Evolutionary conservation across 2,329 filamentous ascomycete genomes (phyloP), one percentile per base, ranked within the genome.

Genomic region (Diaporthe vexans): DNA sequence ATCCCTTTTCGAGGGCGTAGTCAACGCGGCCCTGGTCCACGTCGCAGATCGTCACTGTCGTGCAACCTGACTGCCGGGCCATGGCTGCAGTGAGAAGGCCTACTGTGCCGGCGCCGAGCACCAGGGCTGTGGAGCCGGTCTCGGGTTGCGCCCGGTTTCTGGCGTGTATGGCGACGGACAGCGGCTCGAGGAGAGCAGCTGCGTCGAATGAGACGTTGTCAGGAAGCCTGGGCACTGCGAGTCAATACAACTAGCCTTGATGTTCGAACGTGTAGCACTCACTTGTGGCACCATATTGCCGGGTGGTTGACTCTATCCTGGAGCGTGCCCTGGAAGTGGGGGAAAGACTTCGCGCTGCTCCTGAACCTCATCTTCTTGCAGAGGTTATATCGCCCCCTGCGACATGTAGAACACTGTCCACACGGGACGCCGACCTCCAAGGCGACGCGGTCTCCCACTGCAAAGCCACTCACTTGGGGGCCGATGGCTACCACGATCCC

Each of bases 81-180:
- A 92, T 91, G 26, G 89, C 90, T 5, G 91, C 90, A 17, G 89
- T 91, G 58, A 93, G 83, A 4, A 93, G 83, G 1, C 91, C 91
- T 40, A 93, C 88, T 1, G 91, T 89, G 21, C 91, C 91, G 15
- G 91, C 90, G 21, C 91, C 91, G n/a, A 92, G 87, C 37, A 93
- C 88, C n/a, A 93, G 82, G 5, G 89, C 88, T 2, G 87, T 89
- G 4, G 88, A 89, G 9, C 88, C 88, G 0, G 89, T 86, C 13
- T 85, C 81, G 3, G 86, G 87, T 40, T 80, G 82, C 17, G 89
- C 89, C 46, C 90, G 85, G 78, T 91, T 91, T 24, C 63, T 37
- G 72, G 90, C 88, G 77, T 92, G 91, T 63, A 92, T 89, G 26
- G 89, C 90, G 29, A 92, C 91, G 0, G 89, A 90, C 6, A 92